phyloP scores from a whole-genome alignment of 495 filamentous ascomycete genomes.

The Ramalina intermedia region DNA sequence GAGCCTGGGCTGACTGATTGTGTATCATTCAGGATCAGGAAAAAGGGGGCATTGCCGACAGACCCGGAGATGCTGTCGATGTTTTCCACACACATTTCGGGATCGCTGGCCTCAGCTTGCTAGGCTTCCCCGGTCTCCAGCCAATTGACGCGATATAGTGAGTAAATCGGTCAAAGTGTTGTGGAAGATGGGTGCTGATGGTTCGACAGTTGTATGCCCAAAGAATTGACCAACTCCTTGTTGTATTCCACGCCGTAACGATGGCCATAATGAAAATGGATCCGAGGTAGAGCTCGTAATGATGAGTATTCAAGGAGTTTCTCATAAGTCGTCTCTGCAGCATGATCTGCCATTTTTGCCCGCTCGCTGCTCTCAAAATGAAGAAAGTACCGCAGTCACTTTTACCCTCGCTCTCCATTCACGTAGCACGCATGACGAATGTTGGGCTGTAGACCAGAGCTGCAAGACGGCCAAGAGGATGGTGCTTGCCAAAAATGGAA shows the following conservation, averaged over 20 bases:
- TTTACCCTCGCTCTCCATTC: no score
- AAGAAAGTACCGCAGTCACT: no score
- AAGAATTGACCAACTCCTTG: constrained; percentile 38
- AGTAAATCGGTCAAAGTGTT: constrained; percentile 18
- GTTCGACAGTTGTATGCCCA: constrained; percentile 54
- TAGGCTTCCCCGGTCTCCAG: constrained; percentile 58
- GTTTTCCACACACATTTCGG: constrained; percentile 93
- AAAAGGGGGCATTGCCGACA: constrained; percentile 72
- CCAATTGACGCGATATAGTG: constrained; percentile 83
- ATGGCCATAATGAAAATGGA: no score
- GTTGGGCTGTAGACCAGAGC: no score
- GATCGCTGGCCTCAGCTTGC: constrained; percentile 72
- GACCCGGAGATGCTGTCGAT: constrained; percentile 89
- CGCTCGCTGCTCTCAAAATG: no score
- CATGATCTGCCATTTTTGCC: no score
- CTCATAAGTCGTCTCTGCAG: no score
- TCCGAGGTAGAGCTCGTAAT: no score
- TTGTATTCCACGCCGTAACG: constrained; percentile 24
- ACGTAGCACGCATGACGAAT: no score
- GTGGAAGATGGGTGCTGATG: constrained; percentile 4
- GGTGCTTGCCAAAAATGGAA: no score
- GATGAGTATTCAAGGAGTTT: no score
- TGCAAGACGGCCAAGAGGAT: no score
- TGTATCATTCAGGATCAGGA: constrained; percentile 51
- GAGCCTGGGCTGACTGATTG: constrained; percentile 5